Conservation (phyloP, 345 rosid genomes). For the Citrus cavaleriei region DNA sequence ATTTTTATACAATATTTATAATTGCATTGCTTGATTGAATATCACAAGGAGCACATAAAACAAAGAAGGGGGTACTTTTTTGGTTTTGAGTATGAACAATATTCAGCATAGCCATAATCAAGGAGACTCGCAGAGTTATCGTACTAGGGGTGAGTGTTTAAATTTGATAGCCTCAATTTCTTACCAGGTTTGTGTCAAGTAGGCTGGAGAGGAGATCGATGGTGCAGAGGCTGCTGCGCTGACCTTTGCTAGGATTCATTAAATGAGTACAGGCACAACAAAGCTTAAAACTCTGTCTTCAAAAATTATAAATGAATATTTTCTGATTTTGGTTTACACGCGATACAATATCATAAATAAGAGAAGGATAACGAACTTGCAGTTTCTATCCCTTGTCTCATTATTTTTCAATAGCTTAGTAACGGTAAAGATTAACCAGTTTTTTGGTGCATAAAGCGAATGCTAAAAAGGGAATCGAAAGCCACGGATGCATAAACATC, state of each 20-base stretch:
- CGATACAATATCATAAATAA: neutral
- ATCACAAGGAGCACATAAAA: too few relatives aligned
- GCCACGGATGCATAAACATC: neutral
- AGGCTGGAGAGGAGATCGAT: conserved; percentile 35
- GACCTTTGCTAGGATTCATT: conserved; percentile 24
- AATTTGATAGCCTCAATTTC: conserved; percentile 9
- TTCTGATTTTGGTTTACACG: neutral
- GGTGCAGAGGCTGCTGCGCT: conserved; percentile 45
- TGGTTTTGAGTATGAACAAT: too few relatives aligned
- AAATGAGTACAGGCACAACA: conserved; percentile 6
- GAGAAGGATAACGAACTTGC: neutral
- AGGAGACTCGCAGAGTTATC: too few relatives aligned
- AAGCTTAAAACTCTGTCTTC: neutral
- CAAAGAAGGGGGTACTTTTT: too few relatives aligned
- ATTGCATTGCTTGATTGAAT: neutral
- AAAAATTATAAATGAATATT: conserved; percentile 29
- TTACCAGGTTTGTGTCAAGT: conserved; percentile 37
- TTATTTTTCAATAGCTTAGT: neutral
- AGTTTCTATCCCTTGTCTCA: neutral
- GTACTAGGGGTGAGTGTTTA: too few relatives aligned
- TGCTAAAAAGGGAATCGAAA: neutral
- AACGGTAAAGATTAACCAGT: neutral
- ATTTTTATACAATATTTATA: too few relatives aligned
- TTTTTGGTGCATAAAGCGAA: neutral
- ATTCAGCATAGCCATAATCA: too few relatives aligned